Conservation (phyloP, 768 basidiomycete genomes). For the Tephrocybe sp. region DNA sequence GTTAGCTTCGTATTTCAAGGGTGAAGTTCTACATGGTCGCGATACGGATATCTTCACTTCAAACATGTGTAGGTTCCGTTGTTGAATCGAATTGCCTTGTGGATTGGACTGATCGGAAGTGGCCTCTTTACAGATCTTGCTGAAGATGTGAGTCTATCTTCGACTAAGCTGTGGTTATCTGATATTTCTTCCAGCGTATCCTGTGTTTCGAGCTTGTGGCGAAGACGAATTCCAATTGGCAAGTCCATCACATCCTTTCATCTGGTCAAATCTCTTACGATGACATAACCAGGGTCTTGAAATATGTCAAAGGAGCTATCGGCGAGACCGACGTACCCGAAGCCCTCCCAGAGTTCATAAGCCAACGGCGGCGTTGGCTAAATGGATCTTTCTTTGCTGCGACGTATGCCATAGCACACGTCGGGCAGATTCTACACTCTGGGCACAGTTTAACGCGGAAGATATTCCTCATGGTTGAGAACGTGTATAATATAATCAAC, state of each 20-base stretch:
- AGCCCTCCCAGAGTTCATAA: constrained; percentile 89
- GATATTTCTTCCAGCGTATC: constrained; percentile 57
- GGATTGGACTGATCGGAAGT: constrained; percentile 2
- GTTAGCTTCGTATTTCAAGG: constrained; percentile 95
- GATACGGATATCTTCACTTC: constrained; percentile 94
- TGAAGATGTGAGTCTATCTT: constrained; percentile 68
- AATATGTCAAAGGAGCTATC: constrained; percentile 92
- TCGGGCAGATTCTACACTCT: constrained; percentile 73
- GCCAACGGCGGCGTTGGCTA: constrained; percentile 86
- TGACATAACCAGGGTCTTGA: constrained; percentile 75
- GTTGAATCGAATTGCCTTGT: too few relatives aligned
- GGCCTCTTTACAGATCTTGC: constrained; percentile 62
- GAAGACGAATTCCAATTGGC: constrained; percentile 80
- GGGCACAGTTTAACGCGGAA: constrained; percentile 84
- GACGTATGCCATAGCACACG: constrained; percentile 89
- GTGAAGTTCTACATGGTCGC: constrained; percentile 81
- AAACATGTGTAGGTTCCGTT: constrained; percentile 78
- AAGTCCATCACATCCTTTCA: constrained; percentile 15
- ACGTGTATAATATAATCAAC: constrained; percentile 84
- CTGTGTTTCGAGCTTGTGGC: constrained; percentile 81
- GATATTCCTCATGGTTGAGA: constrained; percentile 71
- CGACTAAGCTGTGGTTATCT: background rate
- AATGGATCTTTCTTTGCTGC: constrained; percentile 96
- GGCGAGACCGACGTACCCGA: constrained; percentile 96
- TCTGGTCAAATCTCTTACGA: constrained; percentile 4